A percentile compares a stretch with the other conserved stretches of the same genome.
Conservation (phyloP, 345 rosid genomes). For the Melaleuca alternifolia region DNA sequence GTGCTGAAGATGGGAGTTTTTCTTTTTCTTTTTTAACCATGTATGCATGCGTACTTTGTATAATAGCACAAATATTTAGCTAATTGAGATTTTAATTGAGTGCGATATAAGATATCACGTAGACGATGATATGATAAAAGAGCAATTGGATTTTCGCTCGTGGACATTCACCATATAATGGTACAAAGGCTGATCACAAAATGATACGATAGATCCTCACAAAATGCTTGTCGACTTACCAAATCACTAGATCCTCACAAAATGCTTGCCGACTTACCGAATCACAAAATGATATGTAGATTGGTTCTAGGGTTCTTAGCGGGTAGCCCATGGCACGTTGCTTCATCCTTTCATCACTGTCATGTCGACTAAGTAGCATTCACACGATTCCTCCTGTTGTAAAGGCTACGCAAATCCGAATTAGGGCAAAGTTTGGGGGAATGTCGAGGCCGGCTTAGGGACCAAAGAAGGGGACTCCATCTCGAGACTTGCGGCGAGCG, state of each 20-base stretch:
- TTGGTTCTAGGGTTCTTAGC: neutral
- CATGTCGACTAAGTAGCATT: neutral
- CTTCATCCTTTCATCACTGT: neutral
- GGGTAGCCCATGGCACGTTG: neutral
- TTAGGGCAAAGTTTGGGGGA: neutral
- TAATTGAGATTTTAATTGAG: too few relatives aligned
- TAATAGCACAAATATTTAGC: too few relatives aligned
- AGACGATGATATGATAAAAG: neutral
- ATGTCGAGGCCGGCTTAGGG: neutral
- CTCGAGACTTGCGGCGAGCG: neutral
- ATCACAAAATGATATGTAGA: neutral
- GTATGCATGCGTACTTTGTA: neutral
- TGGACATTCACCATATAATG: neutral
- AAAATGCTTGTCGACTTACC: too few relatives aligned
- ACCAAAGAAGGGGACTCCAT: neutral
- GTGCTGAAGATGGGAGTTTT: neutral
- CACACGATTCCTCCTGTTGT: neutral
- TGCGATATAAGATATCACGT: neutral
- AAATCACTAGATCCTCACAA: too few relatives aligned
- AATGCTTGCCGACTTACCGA: too few relatives aligned
- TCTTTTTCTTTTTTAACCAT: neutral
- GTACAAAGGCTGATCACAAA: too few relatives aligned
- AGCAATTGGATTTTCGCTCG: neutral
- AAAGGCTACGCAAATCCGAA: neutral
- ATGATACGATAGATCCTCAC: too few relatives aligned